Evolutionary conservation across 768 basidiomycete genomes (phyloP).

Genomic region (Mycena indigotica): DNA sequence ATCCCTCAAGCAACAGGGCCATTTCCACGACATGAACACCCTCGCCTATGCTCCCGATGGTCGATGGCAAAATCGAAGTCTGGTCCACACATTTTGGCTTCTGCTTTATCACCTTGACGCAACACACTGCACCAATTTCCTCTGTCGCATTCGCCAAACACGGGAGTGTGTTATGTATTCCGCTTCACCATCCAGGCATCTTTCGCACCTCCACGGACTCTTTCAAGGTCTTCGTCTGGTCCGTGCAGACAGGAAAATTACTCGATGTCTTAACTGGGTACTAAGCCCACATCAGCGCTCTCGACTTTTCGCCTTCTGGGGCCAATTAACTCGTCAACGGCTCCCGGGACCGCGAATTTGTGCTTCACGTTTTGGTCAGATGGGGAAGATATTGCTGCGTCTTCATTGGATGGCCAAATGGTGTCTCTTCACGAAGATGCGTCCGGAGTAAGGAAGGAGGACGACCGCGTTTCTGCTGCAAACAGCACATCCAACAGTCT

Average conservation of each 20-base stretch:
- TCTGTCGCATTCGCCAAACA: constrained; percentile 91
- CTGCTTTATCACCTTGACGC: constrained; percentile 96
- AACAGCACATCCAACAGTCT: constrained; percentile 89
- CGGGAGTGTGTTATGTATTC: constrained; percentile 87
- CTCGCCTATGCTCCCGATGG: constrained; percentile 90
- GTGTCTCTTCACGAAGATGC: constrained; percentile 93
- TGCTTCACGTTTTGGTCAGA: constrained; percentile 96
- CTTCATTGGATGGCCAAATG: constrained; percentile 93
- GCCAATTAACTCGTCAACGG: constrained; percentile 87
- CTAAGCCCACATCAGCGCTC: constrained; percentile 84
- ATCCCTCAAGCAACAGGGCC: constrained; percentile 97
- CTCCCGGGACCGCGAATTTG: constrained; percentile 92
- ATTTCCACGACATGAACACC: constrained; percentile 98
- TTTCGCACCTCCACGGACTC: constrained; percentile 96
- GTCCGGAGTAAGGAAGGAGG: constrained; percentile 87
- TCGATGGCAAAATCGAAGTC: constrained; percentile 97
- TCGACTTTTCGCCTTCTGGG: constrained; percentile 88
- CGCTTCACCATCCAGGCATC: constrained; percentile 92
- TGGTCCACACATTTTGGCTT: constrained; percentile 97
- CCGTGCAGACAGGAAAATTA: constrained; percentile 95
- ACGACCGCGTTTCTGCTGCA: constrained; percentile 87
- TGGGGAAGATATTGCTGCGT: constrained; percentile 85
- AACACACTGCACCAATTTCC: constrained; percentile 87
- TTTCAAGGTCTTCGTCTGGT: constrained; percentile 97
- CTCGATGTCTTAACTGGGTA: constrained; percentile 93